Base-by-base conservation (phyloP, 2,329 filamentous ascomycete species). In the Neofusicoccum parvum region DNA sequence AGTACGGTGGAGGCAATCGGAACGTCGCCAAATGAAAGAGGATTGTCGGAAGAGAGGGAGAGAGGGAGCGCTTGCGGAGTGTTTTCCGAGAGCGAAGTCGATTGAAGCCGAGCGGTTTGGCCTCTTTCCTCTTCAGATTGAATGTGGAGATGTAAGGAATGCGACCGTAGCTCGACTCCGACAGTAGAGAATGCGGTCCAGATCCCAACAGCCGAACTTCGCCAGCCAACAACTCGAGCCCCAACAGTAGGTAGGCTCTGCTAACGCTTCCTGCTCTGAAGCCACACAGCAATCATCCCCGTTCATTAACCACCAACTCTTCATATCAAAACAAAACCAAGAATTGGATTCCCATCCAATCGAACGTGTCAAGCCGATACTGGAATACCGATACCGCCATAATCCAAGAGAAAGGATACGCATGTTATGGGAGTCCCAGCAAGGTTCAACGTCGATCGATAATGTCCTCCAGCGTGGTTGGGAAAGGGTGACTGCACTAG, bases 251-350 rank as follows among this genome's bases (percentile, higher is more conserved):
- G 20, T 14, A 17, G n/a, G 14, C 20, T 43, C 12, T 17, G 10
- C 27, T 27, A 20, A 17, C 27, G 27, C 11, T 17, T 60, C 17
- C 41, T 17, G 43, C 20, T 23, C 3, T n/a, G 32, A 11, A 48
- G 14, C 43, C 14, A 39, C 6, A 17, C 27, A 37, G 27, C n/a
- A 23, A 34, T 14, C 15, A 9, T 9, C 39, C 10, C 10, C 27
- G 27, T 45, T 27, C 56, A 60, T 48, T 17, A 20, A 15, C 27
- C 43, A 20, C 56, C 56, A 60, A 60, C 9, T 45, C 56, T 48
- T 20, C 27, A 27, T 46, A 20, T 48, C 43, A 46, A 60, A 60
- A 48, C 41, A 48, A n/a, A 60, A 48, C 56, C 56, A 48, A 60
- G 3, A 45, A 17, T 46, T 20, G 15, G 15, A 48, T 60, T 15